These are phyloP conservation scores for Microthlaspi erraticum DNA, from an alignment of 345 rosid species.

Conservation along the genomic window DNA sequence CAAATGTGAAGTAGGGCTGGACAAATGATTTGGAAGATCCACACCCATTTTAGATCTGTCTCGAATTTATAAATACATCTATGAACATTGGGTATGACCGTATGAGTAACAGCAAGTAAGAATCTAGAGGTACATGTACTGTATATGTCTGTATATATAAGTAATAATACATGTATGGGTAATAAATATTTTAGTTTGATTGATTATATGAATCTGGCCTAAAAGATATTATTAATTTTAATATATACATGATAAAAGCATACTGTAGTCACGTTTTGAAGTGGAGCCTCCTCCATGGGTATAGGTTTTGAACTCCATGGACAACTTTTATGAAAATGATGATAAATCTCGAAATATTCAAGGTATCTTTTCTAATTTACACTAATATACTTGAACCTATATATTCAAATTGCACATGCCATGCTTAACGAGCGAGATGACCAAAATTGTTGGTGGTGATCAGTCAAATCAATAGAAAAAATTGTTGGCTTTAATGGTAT, in stretches of 20 bases:
- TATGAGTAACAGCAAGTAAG: neutral
- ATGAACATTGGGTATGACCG: neutral
- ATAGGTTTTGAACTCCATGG: neutral
- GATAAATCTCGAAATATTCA: neutral
- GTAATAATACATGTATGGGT: neutral
- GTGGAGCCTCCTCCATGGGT: slow-evolving; percentile 1
- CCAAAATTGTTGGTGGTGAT: too few species aligned
- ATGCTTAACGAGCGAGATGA: too few species aligned
- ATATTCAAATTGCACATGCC: too few species aligned
- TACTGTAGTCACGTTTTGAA: neutral
- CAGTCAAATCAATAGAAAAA: too few species aligned
- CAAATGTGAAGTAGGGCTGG: neutral
- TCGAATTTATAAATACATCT: slow-evolving; percentile 11
- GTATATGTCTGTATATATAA: too few species aligned
- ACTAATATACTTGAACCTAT: too few species aligned
- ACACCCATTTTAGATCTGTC: slow-evolving; percentile 17
- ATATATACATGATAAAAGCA: neutral
- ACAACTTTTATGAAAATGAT: neutral
- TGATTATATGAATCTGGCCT: neutral
- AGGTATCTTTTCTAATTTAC: too few species aligned
- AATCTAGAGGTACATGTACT: neutral
- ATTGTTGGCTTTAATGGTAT: too few species aligned
- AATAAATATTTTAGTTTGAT: neutral
- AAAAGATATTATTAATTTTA: neutral
- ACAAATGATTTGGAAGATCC: neutral